Conservation (phyloP, 495 filamentous ascomycete species). For the Tuber umbilicatum region DNA sequence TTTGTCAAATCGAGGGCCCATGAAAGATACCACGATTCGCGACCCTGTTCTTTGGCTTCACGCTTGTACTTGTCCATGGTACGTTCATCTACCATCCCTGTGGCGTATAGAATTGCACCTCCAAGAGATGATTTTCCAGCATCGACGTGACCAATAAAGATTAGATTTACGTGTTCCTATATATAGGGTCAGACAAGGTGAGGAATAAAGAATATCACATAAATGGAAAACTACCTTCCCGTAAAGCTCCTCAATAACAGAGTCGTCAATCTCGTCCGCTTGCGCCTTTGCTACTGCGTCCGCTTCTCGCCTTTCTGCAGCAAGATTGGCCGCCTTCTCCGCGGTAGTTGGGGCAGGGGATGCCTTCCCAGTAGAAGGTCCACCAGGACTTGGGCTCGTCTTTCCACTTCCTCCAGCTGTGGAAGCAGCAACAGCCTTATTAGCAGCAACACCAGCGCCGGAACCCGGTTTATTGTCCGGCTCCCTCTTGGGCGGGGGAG, state of each 20-base stretch:
- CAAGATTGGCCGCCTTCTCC: slow-evolving; percentile 50
- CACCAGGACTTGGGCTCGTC: slow-evolving; percentile 20
- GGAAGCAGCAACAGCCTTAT: slow-evolving; percentile 30
- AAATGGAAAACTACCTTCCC: slow-evolving; percentile 54
- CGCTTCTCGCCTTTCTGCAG: slow-evolving; percentile 55
- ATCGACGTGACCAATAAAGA: slow-evolving; percentile 97
- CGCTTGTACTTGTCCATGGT: slow-evolving; percentile 97
- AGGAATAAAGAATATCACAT: background rate
- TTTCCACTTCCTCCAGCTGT: slow-evolving; percentile 17
- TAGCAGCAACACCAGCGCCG: slow-evolving; percentile 42
- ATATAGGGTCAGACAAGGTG: slow-evolving; percentile 9
- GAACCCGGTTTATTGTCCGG: slow-evolving; percentile 56
- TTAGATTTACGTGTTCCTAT: slow-evolving; percentile 90
- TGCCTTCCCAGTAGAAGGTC: slow-evolving; percentile 16
- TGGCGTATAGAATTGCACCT: slow-evolving; percentile 81
- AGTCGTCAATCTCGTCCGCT: slow-evolving; percentile 80
- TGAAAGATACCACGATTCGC: slow-evolving; percentile 97
- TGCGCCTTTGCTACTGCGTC: slow-evolving; percentile 85
- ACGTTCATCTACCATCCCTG: slow-evolving; percentile 97
- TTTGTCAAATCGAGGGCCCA: slow-evolving; percentile 96
- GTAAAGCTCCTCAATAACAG: slow-evolving; percentile 87
- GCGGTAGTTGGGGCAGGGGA: slow-evolving; percentile 42
- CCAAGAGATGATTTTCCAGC: slow-evolving; percentile 95
- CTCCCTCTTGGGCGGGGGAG: slow-evolving; percentile 44
- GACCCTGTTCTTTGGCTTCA: slow-evolving; percentile 89